phyloP scores from a whole-genome alignment of 345 rosid species.

The Bruguiera gymnorhiza region DNA sequence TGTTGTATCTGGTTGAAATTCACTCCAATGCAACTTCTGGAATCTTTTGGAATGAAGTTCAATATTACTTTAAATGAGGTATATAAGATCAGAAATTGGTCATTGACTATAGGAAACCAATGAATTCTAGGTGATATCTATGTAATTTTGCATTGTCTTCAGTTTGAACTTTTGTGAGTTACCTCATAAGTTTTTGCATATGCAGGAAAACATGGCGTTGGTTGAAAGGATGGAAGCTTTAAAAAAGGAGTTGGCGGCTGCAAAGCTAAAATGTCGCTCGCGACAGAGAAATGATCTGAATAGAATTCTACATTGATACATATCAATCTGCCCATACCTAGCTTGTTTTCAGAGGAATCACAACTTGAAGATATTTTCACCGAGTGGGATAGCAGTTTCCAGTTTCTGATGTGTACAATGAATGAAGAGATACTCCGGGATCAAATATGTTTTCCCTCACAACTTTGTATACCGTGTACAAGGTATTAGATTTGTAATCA shows the following conservation, averaged over 20 bases:
- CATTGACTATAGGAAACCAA: background rate
- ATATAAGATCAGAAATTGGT: background rate
- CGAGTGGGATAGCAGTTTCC: background rate
- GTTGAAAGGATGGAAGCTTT: slow-evolving; percentile 20
- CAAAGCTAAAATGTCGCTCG: slow-evolving; percentile 18
- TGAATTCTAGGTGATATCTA: background rate
- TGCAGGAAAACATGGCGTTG: slow-evolving; percentile 29
- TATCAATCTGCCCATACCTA: background rate
- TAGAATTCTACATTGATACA: background rate
- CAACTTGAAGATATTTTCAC: background rate
- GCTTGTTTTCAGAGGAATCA: slow-evolving; percentile 1
- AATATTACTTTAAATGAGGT: background rate
- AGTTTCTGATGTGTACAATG: background rate
- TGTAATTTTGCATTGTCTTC: background rate
- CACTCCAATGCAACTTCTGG: background rate
- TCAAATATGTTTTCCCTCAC: background rate
- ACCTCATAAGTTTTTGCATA: background rate
- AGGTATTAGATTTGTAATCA: background rate
- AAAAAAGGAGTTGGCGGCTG: slow-evolving; percentile 16
- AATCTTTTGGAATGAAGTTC: background rate
- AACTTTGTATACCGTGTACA: background rate
- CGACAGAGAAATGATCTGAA: slow-evolving; percentile 8
- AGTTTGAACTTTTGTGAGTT: background rate
- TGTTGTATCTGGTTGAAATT: background rate
- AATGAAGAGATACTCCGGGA: background rate